Evolutionary conservation across 192 early-diverging fungal genomes (phyloP).

Genomic region (Tieghemiomyces parasiticus): DNA sequence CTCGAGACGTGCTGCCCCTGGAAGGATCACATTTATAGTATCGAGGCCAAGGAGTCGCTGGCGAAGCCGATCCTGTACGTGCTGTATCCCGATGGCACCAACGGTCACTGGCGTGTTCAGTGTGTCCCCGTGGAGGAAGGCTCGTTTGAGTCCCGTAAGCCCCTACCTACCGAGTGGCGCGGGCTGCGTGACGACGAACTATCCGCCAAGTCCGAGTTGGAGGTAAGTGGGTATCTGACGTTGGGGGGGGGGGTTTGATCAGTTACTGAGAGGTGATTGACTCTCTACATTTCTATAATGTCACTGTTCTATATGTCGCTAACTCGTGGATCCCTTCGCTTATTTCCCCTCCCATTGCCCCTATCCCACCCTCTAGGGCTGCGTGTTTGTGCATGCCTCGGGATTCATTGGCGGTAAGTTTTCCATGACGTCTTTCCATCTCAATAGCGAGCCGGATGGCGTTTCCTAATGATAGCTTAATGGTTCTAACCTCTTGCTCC

Average conservation of each 20-base stretch:
- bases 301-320: too few relatives aligned
- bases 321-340: too few relatives aligned
- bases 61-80: conserved; percentile 50
- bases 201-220: conserved; percentile 54
- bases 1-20: conserved; percentile 81
- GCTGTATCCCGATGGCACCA: conserved; percentile 54
- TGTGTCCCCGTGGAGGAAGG: conserved; percentile 37
- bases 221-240: conserved; percentile 17
- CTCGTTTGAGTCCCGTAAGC: conserved; percentile 56
- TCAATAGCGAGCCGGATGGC: too few relatives aligned
- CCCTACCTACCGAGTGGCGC: conserved; percentile 61
- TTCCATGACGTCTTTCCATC: too few relatives aligned
- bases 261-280: too few relatives aligned
- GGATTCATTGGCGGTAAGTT: conserved; percentile 68
- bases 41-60: conserved; percentile 39
- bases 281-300: too few relatives aligned
- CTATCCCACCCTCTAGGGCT: conserved; percentile 34
- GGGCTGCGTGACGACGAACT: conserved; percentile 75
- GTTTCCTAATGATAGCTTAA: too few relatives aligned
- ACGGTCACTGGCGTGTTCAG: conserved; percentile 62
- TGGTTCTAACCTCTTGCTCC: too few relatives aligned
- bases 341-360: too few relatives aligned
- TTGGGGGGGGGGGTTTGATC: too few relatives aligned
- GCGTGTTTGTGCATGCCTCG: conserved; percentile 78
- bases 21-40: conserved; percentile 75